phyloP scores from a whole-genome alignment of 2,329 filamentous ascomycete genomes.

The Trichoderma arundinaceum region DNA sequence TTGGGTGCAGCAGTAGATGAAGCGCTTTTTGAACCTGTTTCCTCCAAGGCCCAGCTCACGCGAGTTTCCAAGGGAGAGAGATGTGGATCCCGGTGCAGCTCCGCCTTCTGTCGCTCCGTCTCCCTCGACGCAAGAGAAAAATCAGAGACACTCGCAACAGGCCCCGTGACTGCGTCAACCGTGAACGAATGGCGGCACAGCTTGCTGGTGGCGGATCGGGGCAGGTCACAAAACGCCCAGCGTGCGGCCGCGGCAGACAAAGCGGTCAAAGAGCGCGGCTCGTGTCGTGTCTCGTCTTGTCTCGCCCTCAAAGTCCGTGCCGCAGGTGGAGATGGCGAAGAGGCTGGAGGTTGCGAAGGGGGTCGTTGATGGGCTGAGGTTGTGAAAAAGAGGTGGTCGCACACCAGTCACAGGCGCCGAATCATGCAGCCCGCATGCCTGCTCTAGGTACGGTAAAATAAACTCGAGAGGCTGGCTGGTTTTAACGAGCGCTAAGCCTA shows the following conservation, averaged over 20 bases:
- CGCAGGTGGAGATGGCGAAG: neutral
- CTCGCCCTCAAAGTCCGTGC: neutral
- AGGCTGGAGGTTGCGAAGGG: neutral
- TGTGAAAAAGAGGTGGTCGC: conserved; percentile 10
- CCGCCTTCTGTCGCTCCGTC: neutral
- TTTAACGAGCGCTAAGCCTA: neutral
- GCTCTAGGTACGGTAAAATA: conserved; percentile 22
- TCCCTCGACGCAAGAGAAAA: conserved; percentile 3
- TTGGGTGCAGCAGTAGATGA: neutral
- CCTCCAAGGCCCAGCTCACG: conserved; percentile 5
- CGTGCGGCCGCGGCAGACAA: neutral
- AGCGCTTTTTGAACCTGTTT: neutral
- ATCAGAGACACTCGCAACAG: conserved; percentile 3
- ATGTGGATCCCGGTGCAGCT: conserved; percentile 25
- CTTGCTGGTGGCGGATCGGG: neutral
- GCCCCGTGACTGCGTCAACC: conserved; percentile 11
- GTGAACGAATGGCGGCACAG: neutral
- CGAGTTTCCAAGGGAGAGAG: conserved; percentile 13
- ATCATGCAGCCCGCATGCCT: conserved; percentile 17
- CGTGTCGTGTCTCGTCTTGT: neutral
- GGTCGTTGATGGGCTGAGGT: conserved; percentile 18
- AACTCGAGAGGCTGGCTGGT: conserved; percentile 28
- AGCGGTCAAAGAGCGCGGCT: neutral
- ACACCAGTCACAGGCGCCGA: neutral
- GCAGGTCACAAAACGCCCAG: neutral